These are phyloP conservation scores for Plasmodium knowlesi DNA, from an alignment of 169 alveolate species.

Conservation along the genomic window DNA sequence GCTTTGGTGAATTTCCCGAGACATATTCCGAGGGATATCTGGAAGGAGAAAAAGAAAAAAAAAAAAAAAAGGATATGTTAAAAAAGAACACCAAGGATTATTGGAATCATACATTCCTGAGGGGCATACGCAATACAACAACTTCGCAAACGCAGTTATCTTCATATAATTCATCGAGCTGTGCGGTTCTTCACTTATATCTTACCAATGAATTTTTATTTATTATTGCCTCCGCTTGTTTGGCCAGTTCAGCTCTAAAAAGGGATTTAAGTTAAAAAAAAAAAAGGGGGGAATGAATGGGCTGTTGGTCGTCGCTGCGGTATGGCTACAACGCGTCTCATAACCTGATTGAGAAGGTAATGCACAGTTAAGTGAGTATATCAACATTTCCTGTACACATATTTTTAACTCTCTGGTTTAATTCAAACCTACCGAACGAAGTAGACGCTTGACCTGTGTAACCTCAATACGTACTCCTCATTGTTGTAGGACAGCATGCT, in stretches of 20 bases:
- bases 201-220: constrained; percentile 71
- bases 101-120: not conserved
- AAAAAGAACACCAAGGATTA: not conserved
- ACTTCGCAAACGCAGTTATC: not conserved
- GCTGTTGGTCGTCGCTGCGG: not conserved
- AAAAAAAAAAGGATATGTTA: not conserved
- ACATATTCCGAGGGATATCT: constrained; percentile 73
- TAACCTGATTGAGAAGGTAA: not conserved
- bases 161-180: not conserved
- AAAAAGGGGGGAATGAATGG: not conserved
- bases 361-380: not conserved
- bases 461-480: constrained; percentile 62
- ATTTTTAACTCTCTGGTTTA: not conserved
- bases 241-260: constrained; percentile 62
- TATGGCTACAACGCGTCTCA: not conserved
- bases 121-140: not conserved
- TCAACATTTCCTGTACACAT: not conserved
- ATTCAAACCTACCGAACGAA: constrained; percentile 31
- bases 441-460: constrained; percentile 41
- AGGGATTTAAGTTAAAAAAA: not conserved
- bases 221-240: constrained; percentile 49
- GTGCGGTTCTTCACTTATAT: not conserved
- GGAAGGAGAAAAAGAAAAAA: not conserved
- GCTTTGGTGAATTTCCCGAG: constrained; percentile 72
- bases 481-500: constrained; percentile 70